These are phyloP conservation scores for Erythrophleum fordii DNA, from an alignment of 306 rosid genomes.

Conservation along the genomic window DNA sequence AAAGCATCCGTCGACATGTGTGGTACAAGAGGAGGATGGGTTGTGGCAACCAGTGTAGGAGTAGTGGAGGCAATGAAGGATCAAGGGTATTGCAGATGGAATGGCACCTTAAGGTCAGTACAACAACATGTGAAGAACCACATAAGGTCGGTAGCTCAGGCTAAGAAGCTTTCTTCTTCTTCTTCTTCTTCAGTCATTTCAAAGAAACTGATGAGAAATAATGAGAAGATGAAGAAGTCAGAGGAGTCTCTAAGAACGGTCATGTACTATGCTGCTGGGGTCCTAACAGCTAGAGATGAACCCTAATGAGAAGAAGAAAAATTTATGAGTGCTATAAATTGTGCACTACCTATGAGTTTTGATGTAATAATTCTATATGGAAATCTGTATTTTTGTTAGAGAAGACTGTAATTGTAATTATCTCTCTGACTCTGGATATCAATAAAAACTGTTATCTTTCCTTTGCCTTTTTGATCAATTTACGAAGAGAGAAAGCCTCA, in stretches of 20 bases:
- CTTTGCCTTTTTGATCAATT: too few relatives aligned
- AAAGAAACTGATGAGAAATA: conserved; percentile 42
- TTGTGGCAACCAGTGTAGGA: conserved; percentile 33
- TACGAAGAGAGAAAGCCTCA: neutral
- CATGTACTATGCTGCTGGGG: conserved; percentile 84
- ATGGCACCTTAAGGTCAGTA: conserved; percentile 37
- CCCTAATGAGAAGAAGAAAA: neutral
- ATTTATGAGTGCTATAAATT: neutral
- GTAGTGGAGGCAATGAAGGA: conserved; percentile 53
- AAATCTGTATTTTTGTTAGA: neutral
- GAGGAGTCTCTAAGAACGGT: conserved; percentile 73
- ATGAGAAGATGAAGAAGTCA: conserved; percentile 47
- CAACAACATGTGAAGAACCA: conserved; percentile 49
- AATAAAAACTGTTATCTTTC: neutral
- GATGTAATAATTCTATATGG: neutral
- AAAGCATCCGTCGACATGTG: conserved; percentile 35
- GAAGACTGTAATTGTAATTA: neutral
- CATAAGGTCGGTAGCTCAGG: conserved; percentile 39
- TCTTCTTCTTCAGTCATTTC: conserved; percentile 47
- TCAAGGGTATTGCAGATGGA: conserved; percentile 63
- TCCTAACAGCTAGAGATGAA: conserved; percentile 49
- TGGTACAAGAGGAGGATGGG: conserved; percentile 39
- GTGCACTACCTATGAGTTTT: neutral
- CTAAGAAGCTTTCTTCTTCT: conserved; percentile 42
- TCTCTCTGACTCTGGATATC: neutral